A percentile compares a stretch with the other conserved stretches of the same genome.
These are phyloP conservation scores for Lachnellula suecica DNA, from an alignment of 2,329 filamentous ascomycete species.

Conservation along the genomic window DNA sequence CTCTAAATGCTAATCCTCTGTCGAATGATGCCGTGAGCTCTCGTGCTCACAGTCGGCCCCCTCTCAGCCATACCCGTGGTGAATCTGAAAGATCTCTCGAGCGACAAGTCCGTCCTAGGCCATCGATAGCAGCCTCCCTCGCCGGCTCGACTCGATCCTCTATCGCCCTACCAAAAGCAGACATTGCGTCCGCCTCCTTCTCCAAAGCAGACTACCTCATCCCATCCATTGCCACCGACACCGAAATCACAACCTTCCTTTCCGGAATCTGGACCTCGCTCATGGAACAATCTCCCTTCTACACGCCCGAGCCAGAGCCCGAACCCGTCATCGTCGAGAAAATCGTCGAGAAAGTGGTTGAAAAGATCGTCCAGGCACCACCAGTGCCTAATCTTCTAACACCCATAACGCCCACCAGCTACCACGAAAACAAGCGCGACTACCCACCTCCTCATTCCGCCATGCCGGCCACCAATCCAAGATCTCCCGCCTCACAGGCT, in stretches of 20 bases:
- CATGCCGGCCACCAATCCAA: slow-evolving; percentile 12
- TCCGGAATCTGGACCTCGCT: slow-evolving; percentile 51
- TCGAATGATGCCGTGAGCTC: slow-evolving; percentile 15
- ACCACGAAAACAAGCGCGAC: not conserved
- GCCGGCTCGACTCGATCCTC: not conserved
- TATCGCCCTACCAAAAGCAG: slow-evolving; percentile 6
- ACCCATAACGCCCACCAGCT: not conserved
- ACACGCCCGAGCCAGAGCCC: slow-evolving; percentile 39
- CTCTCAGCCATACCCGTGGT: not conserved
- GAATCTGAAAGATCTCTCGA: not conserved
- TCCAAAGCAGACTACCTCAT: slow-evolving; percentile 56
- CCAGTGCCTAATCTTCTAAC: slow-evolving; percentile 5
- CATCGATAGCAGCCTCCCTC: not conserved
- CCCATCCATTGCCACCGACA: slow-evolving; percentile 51
- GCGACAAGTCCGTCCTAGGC: not conserved
- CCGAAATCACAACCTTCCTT: slow-evolving; percentile 55
- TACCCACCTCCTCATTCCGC: not conserved
- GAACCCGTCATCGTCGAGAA: slow-evolving; percentile 20
- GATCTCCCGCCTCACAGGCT: slow-evolving; percentile 11
- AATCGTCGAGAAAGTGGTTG: slow-evolving; percentile 12
- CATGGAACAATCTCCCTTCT: slow-evolving; percentile 45
- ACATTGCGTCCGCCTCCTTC: slow-evolving; percentile 38
- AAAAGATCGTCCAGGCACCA: slow-evolving; percentile 11
- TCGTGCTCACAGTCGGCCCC: not conserved
- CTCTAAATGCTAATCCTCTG: slow-evolving; percentile 11